Conservation (phyloP, 208 protist species). For the Angomonas deanei region DNA sequence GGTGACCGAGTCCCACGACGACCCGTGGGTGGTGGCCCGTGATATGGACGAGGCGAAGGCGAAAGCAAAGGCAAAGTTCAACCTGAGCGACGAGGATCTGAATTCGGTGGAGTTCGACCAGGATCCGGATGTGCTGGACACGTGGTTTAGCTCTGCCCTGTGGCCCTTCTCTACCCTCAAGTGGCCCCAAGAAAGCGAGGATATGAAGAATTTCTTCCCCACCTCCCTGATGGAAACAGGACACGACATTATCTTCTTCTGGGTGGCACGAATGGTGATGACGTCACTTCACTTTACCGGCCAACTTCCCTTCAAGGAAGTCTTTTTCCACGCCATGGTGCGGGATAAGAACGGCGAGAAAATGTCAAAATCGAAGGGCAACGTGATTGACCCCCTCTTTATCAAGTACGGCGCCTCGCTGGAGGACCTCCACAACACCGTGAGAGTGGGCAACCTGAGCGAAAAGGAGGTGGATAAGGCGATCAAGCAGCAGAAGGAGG, state of each 20-base stretch:
- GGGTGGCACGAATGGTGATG: conserved; percentile 99
- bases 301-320: conserved; percentile 95
- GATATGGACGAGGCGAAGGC: conserved; percentile 91
- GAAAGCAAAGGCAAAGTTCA: conserved; percentile 86
- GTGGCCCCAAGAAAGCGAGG: conserved; percentile 92
- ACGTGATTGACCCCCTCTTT: conserved; percentile 99
- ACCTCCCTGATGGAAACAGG: conserved; percentile 98
- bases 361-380: conserved; percentile 99
- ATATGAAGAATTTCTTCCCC: conserved; percentile 97
- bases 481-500: conserved; percentile 87
- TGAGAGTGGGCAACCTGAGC: conserved; percentile 93
- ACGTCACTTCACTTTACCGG: conserved; percentile 94
- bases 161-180: conserved; percentile 98
- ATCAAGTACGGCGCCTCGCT: conserved; percentile 97
- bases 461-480: conserved; percentile 90
- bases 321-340: conserved; percentile 99
- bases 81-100: conserved; percentile 56
- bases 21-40: conserved; percentile 93
- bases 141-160: conserved; percentile 99
- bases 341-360: conserved; percentile 99
- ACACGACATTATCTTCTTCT: conserved; percentile 99
- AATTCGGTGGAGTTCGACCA: conserved; percentile 74
- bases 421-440: conserved; percentile 88
- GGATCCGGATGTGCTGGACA: conserved; percentile 99
- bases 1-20: conserved; percentile 21